Evolutionary conservation across 176 grass and related monocot genomes (phyloP).

Genomic region (Musa schizocarpa): DNA sequence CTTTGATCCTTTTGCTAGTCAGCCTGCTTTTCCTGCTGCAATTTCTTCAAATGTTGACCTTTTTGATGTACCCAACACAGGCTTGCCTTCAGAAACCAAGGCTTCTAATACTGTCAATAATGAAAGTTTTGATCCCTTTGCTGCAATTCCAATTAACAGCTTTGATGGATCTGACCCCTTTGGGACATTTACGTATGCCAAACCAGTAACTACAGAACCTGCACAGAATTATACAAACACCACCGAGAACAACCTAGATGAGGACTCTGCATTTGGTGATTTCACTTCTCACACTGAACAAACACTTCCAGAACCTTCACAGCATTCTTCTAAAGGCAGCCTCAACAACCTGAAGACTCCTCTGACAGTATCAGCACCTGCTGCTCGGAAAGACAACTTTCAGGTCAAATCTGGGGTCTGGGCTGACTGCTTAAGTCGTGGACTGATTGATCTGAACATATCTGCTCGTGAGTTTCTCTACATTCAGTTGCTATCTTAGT

Average conservation of each 20-base stretch:
- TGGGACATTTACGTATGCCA: constrained; percentile 45
- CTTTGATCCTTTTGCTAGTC: neutral
- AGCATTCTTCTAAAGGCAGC: constrained; percentile 22
- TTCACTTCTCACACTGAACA: constrained; percentile 13
- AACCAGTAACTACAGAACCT: constrained; percentile 21
- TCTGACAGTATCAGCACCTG: constrained; percentile 30
- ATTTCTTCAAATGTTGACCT: constrained; percentile 42
- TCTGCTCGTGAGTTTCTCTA: constrained; percentile 52
- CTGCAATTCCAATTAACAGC: constrained; percentile 59
- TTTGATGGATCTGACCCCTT: constrained; percentile 77
- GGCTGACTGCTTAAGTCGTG: constrained; percentile 86
- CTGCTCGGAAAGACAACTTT: constrained; percentile 48
- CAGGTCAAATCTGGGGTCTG: constrained; percentile 98
- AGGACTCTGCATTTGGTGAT: constrained; percentile 4
- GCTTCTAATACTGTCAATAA: constrained; percentile 20
- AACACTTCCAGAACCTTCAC: constrained; percentile 31
- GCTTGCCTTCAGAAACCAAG: constrained; percentile 32
- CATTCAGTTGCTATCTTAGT: neutral
- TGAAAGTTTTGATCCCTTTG: constrained; percentile 81
- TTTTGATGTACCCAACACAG: constrained; percentile 19
- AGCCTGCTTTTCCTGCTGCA: constrained; percentile 2
- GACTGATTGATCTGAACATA: constrained; percentile 97
- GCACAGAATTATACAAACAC: constrained; percentile 30
- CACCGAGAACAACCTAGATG: constrained; percentile 15
- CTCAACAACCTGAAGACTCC: constrained; percentile 17